Conservation (phyloP, 176 grass and related monocot genomes). For the Poa pratensis region DNA sequence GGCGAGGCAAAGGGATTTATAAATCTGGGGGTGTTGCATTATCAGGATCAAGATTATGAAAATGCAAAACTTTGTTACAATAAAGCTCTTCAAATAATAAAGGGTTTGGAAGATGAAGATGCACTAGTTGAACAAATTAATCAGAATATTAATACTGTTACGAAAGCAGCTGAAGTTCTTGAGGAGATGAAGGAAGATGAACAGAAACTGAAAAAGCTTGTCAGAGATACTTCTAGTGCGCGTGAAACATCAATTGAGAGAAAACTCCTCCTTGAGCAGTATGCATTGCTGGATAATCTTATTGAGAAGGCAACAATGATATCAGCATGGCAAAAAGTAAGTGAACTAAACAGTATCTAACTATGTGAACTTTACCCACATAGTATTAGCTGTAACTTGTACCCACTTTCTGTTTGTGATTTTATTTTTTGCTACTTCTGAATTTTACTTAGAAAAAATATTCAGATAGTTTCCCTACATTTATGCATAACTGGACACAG, state of each 20-base stretch:
- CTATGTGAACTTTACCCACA: neutral
- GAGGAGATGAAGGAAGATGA: conserved; percentile 73
- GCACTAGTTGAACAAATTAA: conserved; percentile 67
- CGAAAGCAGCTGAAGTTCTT: conserved; percentile 64
- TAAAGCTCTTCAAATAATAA: conserved; percentile 61
- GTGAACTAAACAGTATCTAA: conserved; percentile 37
- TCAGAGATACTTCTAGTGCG: conserved; percentile 60
- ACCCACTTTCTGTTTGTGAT: neutral
- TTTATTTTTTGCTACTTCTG: conserved; percentile 10
- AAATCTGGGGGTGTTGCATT: conserved; percentile 79
- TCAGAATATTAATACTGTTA: conserved; percentile 76
- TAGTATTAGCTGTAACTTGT: conserved; percentile 14
- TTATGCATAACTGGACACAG: conserved; percentile 26
- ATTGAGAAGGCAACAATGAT: conserved; percentile 68
- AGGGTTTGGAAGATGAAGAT: conserved; percentile 80
- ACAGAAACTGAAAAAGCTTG: conserved; percentile 83
- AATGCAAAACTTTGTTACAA: conserved; percentile 78
- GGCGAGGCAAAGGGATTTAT: conserved; percentile 95
- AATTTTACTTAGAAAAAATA: neutral
- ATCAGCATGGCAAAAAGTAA: conserved; percentile 90
- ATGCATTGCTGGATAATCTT: conserved; percentile 68
- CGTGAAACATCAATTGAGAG: conserved; percentile 73
- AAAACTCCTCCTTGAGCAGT: conserved; percentile 75
- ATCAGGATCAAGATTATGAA: conserved; percentile 62
- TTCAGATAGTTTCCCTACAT: neutral